A percentile compares a stretch with the other conserved stretches of the same genome.
These are phyloP conservation scores for Cyclocybe cylindracea DNA, from an alignment of 768 basidiomycete species.

Conservation along the genomic window DNA sequence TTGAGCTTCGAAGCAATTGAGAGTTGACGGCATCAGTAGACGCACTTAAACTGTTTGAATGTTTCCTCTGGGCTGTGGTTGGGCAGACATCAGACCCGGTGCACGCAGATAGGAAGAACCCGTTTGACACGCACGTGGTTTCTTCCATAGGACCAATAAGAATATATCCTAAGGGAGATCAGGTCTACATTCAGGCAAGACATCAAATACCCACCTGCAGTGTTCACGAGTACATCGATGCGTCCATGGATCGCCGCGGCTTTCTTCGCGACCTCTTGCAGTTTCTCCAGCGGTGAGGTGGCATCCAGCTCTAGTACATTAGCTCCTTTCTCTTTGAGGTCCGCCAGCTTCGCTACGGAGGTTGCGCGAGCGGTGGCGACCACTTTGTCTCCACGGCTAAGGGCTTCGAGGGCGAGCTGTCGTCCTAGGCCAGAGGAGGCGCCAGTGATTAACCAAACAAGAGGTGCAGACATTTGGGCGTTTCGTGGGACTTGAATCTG, in stretches of 20 bases:
- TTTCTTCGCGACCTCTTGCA: constrained; percentile 31
- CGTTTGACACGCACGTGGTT: constrained; percentile 19
- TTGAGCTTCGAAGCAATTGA: not conserved
- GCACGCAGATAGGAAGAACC: not conserved
- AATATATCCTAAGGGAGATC: constrained; percentile 28
- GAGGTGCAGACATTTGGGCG: not conserved
- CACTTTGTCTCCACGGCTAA: constrained; percentile 45
- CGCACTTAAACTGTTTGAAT: constrained; percentile 31
- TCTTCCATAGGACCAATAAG: constrained; percentile 29
- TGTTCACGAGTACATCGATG: constrained; percentile 45
- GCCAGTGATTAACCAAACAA: constrained; percentile 25
- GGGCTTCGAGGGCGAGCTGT: constrained; percentile 33
- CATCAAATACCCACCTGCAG: constrained; percentile 28
- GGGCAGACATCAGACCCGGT: too few relatives aligned
- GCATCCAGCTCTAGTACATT: constrained; percentile 34
- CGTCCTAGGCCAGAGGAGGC: constrained; percentile 39
- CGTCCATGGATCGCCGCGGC: constrained; percentile 36
- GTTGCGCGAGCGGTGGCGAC: constrained; percentile 43
- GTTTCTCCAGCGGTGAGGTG: constrained; percentile 26
- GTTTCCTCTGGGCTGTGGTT: constrained; percentile 37
- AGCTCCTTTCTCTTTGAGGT: constrained; percentile 37
- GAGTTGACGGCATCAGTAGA: not conserved
- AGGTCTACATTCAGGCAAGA: not conserved
- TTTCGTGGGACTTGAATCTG: too few relatives aligned
- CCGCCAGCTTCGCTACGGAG: constrained; percentile 31